Conservation (phyloP, 441 rosid genomes). For the Rhodomyrtus psidioides region DNA sequence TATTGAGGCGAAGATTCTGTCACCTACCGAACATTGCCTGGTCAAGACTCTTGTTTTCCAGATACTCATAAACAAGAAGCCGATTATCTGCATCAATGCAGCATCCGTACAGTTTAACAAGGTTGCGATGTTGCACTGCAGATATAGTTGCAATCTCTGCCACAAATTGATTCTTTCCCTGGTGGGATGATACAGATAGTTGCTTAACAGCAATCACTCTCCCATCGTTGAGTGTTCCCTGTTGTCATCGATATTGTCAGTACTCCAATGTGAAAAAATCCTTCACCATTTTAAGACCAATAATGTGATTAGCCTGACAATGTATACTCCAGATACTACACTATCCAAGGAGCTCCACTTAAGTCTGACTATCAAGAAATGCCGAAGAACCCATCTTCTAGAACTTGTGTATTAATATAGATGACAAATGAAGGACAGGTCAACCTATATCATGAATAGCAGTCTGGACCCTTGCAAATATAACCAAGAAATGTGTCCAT, state of each 20-base stretch:
- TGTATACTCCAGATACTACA: background rate
- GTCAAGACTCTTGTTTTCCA: constrained; percentile 12
- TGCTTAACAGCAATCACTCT: constrained; percentile 7
- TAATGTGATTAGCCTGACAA: background rate
- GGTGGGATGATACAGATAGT: constrained; percentile 7
- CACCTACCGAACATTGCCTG: constrained; percentile 5
- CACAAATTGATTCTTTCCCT: constrained; percentile 4
- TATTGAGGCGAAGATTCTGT: background rate
- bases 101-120: constrained; percentile 7
- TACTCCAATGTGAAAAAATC: background rate
- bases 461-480: background rate
- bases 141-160: constrained; percentile 11
- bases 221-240: constrained; percentile 8
- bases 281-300: background rate
- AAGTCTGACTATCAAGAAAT: background rate
- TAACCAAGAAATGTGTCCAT: background rate
- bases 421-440: background rate
- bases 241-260: background rate
- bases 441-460: background rate
- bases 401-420: background rate
- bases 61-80: constrained; percentile 8
- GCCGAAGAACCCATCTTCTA: background rate
- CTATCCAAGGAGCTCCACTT: background rate
- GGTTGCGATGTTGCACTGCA: constrained; percentile 11
- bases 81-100: background rate